Percentiles rank a stretch among this genome's conserved stretches.
Conservation (phyloP, 768 basidiomycete species). For the Agrocybe praecox region DNA sequence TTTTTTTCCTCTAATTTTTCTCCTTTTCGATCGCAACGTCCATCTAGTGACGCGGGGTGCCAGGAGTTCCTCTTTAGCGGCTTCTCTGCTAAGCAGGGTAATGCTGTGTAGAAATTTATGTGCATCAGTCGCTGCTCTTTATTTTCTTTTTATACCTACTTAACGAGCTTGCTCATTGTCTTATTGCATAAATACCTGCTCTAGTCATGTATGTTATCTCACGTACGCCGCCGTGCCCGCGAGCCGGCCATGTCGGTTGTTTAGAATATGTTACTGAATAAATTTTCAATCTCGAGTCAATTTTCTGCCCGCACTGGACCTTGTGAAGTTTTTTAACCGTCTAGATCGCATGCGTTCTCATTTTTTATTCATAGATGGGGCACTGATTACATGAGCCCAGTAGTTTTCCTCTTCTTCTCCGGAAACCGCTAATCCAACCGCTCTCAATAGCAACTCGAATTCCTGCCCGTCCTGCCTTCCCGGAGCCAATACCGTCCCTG, state of each 20-base stretch:
- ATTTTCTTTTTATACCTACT: constrained; percentile 18
- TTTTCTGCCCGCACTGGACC: not conserved
- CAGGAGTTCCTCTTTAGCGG: constrained; percentile 23
- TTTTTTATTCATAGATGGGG: constrained; percentile 14
- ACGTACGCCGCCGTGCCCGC: constrained; percentile 14
- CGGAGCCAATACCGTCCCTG: constrained; percentile 30
- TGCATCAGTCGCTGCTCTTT: constrained; percentile 15
- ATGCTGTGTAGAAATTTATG: constrained; percentile 21
- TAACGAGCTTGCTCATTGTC: constrained; percentile 30
- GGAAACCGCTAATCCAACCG: constrained; percentile 39
- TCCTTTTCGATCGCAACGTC: constrained; percentile 9
- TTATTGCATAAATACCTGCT: constrained; percentile 29
- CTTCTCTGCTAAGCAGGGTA: constrained; percentile 17
- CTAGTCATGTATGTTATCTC: constrained; percentile 32
- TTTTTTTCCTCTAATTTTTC: constrained; percentile 9
- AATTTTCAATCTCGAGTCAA: not conserved
- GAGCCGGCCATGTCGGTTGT: constrained; percentile 16
- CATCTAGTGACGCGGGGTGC: constrained; percentile 24
- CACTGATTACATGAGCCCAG: constrained; percentile 34
- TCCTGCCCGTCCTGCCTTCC: constrained; percentile 13
- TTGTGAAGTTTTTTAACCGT: too few species aligned
- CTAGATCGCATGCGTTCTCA: too few species aligned
- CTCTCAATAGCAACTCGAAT: constrained; percentile 17
- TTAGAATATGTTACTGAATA: constrained; percentile 9
- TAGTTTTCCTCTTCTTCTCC: constrained; percentile 39